A percentile compares a stretch with the other conserved stretches of the same genome.
phyloP scores from a whole-genome alignment of 1,284 basidiomycete genomes.

The Gomphus bonarii region DNA sequence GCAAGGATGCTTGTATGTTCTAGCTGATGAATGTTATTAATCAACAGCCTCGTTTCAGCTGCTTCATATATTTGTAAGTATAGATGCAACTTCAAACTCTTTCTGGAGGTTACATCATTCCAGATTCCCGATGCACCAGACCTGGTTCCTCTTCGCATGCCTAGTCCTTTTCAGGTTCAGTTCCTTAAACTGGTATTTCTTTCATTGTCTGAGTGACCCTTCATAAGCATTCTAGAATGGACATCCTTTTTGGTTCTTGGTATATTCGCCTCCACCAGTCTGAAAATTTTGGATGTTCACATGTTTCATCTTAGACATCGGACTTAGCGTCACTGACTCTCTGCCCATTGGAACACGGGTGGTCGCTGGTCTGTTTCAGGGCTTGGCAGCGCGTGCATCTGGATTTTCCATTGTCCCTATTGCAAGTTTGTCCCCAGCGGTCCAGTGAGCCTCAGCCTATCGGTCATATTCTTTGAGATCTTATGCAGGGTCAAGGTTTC shows the following conservation, averaged over 20 bases:
- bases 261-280: slow-evolving; percentile 45
- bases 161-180: slow-evolving; percentile 59
- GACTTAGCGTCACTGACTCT: slow-evolving; percentile 24
- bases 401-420: slow-evolving; percentile 66
- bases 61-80: slow-evolving; percentile 84
- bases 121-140: slow-evolving; percentile 85
- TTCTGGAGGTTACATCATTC: neutral
- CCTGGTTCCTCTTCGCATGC: slow-evolving; percentile 79
- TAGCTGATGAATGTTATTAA: neutral
- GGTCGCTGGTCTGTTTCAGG: slow-evolving; percentile 81
- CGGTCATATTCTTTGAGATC: neutral
- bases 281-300: slow-evolving; percentile 29
- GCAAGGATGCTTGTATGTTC: neutral
- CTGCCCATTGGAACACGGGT: slow-evolving; percentile 59
- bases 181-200: neutral
- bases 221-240: slow-evolving; percentile 70
- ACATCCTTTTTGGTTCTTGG: slow-evolving; percentile 84
- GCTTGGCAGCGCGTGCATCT: slow-evolving; percentile 65
- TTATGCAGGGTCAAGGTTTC: slow-evolving; percentile 36
- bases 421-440: slow-evolving; percentile 59
- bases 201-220: neutral
- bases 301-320: neutral
- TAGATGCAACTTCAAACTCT: slow-evolving; percentile 9
- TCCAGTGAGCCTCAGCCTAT: slow-evolving; percentile 57
- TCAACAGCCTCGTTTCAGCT: slow-evolving; percentile 33